Evolutionary conservation across 2,329 filamentous ascomycete species (phyloP), one percentile per base, ranked within the genome.

Genomic region (Calonectria pseudoturangicola): DNA sequence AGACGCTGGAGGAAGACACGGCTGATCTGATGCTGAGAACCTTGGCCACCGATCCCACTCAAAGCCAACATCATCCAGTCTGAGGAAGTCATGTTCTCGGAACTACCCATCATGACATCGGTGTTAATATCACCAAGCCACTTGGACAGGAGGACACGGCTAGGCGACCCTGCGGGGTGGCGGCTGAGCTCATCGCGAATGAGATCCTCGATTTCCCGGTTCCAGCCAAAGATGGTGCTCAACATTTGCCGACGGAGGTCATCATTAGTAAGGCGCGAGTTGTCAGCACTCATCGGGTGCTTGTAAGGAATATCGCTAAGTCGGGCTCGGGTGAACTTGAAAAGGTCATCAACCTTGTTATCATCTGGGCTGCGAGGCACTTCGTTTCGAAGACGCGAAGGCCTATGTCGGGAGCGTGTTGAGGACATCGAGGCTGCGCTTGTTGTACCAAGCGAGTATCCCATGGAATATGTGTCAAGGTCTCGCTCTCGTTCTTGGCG

Each of bases 31-130:
- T 97, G 96, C 79, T 97, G 94, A 1, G 95, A 95, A 45, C 91
- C 88, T 27, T 86, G 83, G 3, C 92, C 90, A 65, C 94, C 95
- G 84, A 98, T 97, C 48, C 95, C 94, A 81, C 95, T 98, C 65
- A 99, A 85, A 13, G 97, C 96, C 43, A 99, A 87, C 71, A 98
- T 86, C 95, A 99, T 98, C 97, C 97, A 99, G 84, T 98, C 97
- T 0, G 95, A 94, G 2, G 94, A 95, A 12, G 95, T 96, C 90
- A 97, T 96, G n/a, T 94, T 93, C 76, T 96, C 92, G 0, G 95
- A 93, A 51, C 92, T 94, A 2, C 94, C 92, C 13, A 92, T 90
- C 90, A 98, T 94, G 48, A 95, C 89, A 79, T 98, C 95, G 0
- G 93, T 90, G 72, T 95, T 92, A 45, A 95, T 91, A 74, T 98